Base-by-base conservation (phyloP, 257 asterid genomes). In the Gentiana macrophylla region DNA sequence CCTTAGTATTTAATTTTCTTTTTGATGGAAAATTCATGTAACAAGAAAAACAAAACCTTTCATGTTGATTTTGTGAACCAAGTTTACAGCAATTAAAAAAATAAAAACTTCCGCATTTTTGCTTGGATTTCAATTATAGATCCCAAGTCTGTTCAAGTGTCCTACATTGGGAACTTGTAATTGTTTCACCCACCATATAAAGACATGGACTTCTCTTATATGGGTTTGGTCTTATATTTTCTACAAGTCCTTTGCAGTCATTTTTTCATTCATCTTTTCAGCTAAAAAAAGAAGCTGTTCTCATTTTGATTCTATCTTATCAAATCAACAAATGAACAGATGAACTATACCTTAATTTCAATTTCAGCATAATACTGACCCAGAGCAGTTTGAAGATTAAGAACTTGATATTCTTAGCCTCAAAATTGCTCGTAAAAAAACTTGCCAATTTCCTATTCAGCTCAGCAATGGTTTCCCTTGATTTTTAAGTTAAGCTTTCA, bases 341-440 rank as follows among this genome's bases (percentile, higher is more conserved):
- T 24, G 50, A 60, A 41, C 37, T 47, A n/a, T 68, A 88, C 97
- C 99, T 86, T 92, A 51, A 94, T 95, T 71, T 92, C 99, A 52
- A 92, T 88, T 82, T 92, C 99, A 36, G 99, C 99, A 67, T 92
- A 85, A 74, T 88, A 85, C 77, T 92, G 99, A 59, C 99, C 97
- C 55, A 92, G 94, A 8, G 99, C 99, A 71, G 97, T 85, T 76
- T 88, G 99, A 64, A 92, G 86, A 77, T 92, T 92, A 62, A 81
- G 93, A 74, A 85, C 76, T 80, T 92, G 68, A 74, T 73, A 67
- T 81, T 88, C 77, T 92, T 89, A 67, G 90, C 78, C 65, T 92
- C 89, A 71, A 92, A 75, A 49, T 82, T 75, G 77, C 77, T 77
- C 79, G 63, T 66, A 70, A 84, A 83, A n/a, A n/a, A n/a, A 77